Conservation (phyloP, 2,329 filamentous ascomycete species). For the Ophiognomonia clavigignenti-juglandacearum region DNA sequence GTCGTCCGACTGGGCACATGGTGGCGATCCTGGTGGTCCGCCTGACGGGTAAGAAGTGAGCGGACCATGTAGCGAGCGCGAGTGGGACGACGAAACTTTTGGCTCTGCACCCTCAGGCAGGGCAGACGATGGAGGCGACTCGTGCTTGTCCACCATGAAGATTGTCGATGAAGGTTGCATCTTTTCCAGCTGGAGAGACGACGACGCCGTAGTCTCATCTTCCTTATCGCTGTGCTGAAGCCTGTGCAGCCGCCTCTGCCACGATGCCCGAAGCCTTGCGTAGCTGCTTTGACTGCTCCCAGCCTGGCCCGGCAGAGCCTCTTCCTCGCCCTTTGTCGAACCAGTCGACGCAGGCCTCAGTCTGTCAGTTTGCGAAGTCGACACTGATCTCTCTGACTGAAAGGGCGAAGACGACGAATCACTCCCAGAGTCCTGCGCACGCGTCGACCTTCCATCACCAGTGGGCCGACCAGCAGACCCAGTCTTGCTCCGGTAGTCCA, state of each 20-base stretch:
- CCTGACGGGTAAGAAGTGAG: too few relatives aligned
- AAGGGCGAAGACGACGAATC: not conserved
- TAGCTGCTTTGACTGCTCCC: too few relatives aligned
- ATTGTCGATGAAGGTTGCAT: not conserved
- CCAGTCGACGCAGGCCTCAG: not conserved
- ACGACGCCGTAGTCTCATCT: not conserved
- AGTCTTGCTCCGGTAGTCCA: not conserved
- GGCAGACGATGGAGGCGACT: not conserved
- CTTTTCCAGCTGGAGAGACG: not conserved
- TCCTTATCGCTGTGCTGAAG: not conserved
- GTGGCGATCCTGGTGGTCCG: too few relatives aligned
- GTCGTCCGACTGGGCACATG: too few relatives aligned
- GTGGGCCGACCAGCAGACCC: constrained; percentile 2
- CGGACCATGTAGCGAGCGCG: too few relatives aligned
- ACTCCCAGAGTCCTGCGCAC: not conserved
- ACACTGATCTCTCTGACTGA: not conserved
- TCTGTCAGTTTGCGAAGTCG: not conserved
- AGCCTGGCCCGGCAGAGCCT: not conserved
- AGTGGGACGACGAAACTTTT: too few relatives aligned
- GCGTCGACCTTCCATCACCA: not conserved
- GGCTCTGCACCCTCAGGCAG: not conserved
- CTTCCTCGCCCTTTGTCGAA: not conserved
- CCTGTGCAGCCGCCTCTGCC: too few relatives aligned
- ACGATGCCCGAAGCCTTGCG: too few relatives aligned
- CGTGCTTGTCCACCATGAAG: not conserved